A percentile compares a stretch with the other conserved stretches of the same genome.
Evolutionary conservation across 805 yeast species (phyloP).

Genomic region (Candida saitoana): DNA sequence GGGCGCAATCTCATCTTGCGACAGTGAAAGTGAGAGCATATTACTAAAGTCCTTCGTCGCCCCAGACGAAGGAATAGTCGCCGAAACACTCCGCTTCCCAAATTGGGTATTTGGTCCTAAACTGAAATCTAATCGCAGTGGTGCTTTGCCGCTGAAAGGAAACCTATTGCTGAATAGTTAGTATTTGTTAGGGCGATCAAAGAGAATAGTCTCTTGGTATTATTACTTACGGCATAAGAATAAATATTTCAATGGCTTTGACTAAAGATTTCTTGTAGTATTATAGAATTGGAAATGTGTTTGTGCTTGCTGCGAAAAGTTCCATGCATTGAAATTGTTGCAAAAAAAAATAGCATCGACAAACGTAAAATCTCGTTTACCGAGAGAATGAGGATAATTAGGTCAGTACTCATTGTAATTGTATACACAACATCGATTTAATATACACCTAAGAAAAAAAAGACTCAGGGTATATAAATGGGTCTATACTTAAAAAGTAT

Average conservation of each 20-base stretch:
- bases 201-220: not conserved
- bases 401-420: no score
- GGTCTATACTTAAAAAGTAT: no score
- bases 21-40: not conserved
- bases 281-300: not conserved
- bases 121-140: constrained; percentile 2
- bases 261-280: not conserved
- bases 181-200: not conserved
- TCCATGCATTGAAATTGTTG: not conserved
- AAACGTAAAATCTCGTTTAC: no score
- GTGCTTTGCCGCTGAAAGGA: constrained; percentile 3
- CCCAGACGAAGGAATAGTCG: not conserved
- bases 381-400: no score
- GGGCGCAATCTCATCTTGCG: constrained; percentile 4
- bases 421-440: no score
- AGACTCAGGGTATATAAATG: no score
- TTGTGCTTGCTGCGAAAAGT: not conserved
- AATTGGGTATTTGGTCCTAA: not conserved
- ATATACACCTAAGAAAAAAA: no score
- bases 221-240: not conserved
- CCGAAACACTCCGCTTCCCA: not conserved
- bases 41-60: not conserved
- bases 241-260: not conserved
- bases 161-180: constrained; percentile 2
- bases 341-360: no score